A percentile compares a stretch with the other conserved stretches of the same genome.
Evolutionary conservation across 1,139 yeast genomes (phyloP).

Genomic region (Sugiyamaella sp.): DNA sequence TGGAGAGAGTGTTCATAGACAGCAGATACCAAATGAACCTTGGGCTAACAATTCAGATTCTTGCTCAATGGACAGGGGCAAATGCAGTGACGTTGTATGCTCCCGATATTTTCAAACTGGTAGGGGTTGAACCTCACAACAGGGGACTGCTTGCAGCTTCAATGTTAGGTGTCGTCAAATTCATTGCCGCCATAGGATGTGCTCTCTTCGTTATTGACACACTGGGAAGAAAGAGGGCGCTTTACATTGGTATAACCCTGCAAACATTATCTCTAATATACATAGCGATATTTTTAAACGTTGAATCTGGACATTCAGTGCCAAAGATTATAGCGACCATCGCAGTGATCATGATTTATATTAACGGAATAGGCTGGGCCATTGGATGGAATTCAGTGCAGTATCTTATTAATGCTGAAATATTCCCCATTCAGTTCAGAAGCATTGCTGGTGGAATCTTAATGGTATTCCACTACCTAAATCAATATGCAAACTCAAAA

Average conservation of each 20-base stretch:
- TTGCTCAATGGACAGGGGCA: constrained; percentile 68
- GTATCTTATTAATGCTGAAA: constrained; percentile 60
- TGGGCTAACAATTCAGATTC: constrained; percentile 47
- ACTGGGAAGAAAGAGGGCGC: constrained; percentile 53
- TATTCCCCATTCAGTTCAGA: constrained; percentile 59
- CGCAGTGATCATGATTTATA: constrained; percentile 52
- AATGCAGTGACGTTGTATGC: constrained; percentile 65
- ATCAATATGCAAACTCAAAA: constrained; percentile 63
- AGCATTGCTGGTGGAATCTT: constrained; percentile 56
- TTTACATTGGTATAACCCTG: constrained; percentile 47
- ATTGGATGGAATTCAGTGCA: constrained; percentile 64
- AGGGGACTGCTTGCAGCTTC: constrained; percentile 53
- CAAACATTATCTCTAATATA: constrained; percentile 43
- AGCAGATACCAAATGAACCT: constrained; percentile 33
- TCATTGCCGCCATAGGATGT: constrained; percentile 49
- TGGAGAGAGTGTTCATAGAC: constrained; percentile 44
- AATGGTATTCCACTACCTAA: constrained; percentile 62
- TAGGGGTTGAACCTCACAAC: constrained; percentile 47
- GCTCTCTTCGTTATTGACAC: constrained; percentile 52
- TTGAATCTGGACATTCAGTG: constrained; percentile 41
- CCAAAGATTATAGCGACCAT: constrained; percentile 46
- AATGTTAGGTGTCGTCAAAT: constrained; percentile 55
- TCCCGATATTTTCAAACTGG: constrained; percentile 50
- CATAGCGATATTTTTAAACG: constrained; percentile 51
- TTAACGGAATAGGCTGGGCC: constrained; percentile 64